Evolutionary conservation across 371 early-diverging fungal genomes (phyloP).

Genomic region (Mucor irregularis): DNA sequence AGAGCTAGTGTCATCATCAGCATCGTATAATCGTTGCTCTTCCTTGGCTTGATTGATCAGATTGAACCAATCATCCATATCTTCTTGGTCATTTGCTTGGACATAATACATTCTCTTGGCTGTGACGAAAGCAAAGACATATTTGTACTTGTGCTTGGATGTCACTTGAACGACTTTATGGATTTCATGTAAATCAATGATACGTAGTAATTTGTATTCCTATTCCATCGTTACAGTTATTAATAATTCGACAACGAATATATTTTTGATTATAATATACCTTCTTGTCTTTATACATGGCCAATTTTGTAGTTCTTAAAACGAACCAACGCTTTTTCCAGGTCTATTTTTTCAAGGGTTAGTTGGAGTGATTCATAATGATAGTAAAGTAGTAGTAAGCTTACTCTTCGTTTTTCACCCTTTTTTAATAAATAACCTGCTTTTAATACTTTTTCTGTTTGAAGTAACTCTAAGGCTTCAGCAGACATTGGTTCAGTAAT

Average conservation of each 20-base stretch:
- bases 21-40: constrained; percentile 43
- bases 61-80: constrained; percentile 73
- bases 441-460: constrained; percentile 67
- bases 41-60: constrained; percentile 56
- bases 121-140: constrained; percentile 80
- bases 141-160: constrained; percentile 58
- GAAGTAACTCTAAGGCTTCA: constrained; percentile 54
- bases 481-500: constrained; percentile 44
- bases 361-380: background rate
- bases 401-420: constrained; percentile 75
- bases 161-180: constrained; percentile 77
- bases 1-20: constrained; percentile 50
- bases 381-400: background rate
- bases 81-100: constrained; percentile 63
- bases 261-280: constrained; percentile 28
- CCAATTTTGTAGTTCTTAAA: constrained; percentile 71
- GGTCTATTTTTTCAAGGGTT: constrained; percentile 43
- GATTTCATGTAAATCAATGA: constrained; percentile 74
- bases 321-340: constrained; percentile 92
- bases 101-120: constrained; percentile 75
- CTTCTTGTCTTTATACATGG: constrained; percentile 87
- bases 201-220: constrained; percentile 80
- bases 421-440: constrained; percentile 77
- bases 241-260: too few relatives aligned
- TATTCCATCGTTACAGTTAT: too few relatives aligned